Base-by-base conservation (phyloP, 106 monocot genomes). In the Platanthera guangdongensis region DNA sequence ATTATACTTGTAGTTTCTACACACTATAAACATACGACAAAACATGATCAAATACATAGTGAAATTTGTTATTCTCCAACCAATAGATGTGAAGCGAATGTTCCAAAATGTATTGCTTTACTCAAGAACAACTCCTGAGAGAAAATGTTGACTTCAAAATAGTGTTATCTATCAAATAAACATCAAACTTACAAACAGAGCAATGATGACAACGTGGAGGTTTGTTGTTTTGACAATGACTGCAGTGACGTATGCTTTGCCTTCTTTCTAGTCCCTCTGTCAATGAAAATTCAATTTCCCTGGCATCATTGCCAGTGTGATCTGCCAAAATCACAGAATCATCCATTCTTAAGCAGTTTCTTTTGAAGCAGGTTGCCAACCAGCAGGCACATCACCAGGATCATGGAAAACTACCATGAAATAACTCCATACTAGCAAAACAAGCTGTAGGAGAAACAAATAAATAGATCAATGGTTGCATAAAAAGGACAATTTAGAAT, bases 161-260 rank as follows among this genome's bases (percentile, higher is more conserved):
- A 63, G 51, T 72, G 25, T 16, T 6, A 39, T 51, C 51, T 12
- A 18, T 52, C 54, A 68, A 59, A 12, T 74, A 69, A 79, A 12
- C 65, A 19, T 9, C 6, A 67, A 15, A 81, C 87, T 89, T 85
- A 95, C 92, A 95, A 50, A 95, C 79, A 80, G 95, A 95, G 77
- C 95, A 95, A 77, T 95, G 95, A 82, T 95, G 95, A 55, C 95
- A 90, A 63, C 95, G 88, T 53, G 90, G 93, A 75, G 95, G 95
- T 81, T 93, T 95, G 80, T 72, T 60, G 76, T 87, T 85, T 85
- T 89, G 88, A 76, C 95, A 95, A 19, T 80, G 82, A 70, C 53
- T 82, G 77, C 95, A 95, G 59, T 87, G 90, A 76, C 84, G 78
- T 68, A 79, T 55, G 68, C 62, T 63, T 81, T 65, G 77, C 68